A percentile compares a stretch with the other conserved stretches of the same genome.
Evolutionary conservation across 176 grass and related monocot genomes (phyloP).

Genomic region (Calamus simplicifolius): DNA sequence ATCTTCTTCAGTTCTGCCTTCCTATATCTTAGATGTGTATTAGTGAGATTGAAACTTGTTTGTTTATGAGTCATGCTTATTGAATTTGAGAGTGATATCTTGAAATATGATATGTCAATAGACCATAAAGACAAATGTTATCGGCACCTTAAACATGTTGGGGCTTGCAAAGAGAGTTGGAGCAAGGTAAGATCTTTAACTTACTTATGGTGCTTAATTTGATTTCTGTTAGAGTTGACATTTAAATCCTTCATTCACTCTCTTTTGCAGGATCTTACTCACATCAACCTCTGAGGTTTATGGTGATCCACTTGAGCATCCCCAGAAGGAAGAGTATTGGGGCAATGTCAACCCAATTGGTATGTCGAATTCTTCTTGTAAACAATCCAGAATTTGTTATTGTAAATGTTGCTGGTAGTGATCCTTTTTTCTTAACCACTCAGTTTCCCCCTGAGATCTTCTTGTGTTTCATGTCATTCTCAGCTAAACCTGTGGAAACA

Average conservation of each 20-base stretch:
- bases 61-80: too few species aligned
- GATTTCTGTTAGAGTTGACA: not conserved
- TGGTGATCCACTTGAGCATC: slow-evolving; percentile 93
- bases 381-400: too few species aligned
- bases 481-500: too few species aligned
- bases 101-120: slow-evolving; percentile 23
- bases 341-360: slow-evolving; percentile 99
- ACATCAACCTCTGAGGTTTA: slow-evolving; percentile 99
- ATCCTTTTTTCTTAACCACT: too few species aligned
- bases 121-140: slow-evolving; percentile 99
- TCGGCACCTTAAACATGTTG: slow-evolving; percentile 98
- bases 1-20: too few species aligned
- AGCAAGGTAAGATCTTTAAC: slow-evolving; percentile 48
- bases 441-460: too few species aligned
- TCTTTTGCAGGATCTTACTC: slow-evolving; percentile 69
- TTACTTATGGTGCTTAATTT: not conserved
- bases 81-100: not conserved
- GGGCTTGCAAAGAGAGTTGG: slow-evolving; percentile 99
- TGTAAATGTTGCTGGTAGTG: too few species aligned
- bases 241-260: not conserved
- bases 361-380: slow-evolving; percentile 18
- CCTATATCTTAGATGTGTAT: too few species aligned
- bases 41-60: too few species aligned
- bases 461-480: too few species aligned
- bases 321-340: slow-evolving; percentile 97